A percentile compares a stretch with the other conserved stretches of the same genome.
phyloP scores from a whole-genome alignment of 192 early-diverging fungal genomes.

The Phlyctochytrium planicorne region DNA sequence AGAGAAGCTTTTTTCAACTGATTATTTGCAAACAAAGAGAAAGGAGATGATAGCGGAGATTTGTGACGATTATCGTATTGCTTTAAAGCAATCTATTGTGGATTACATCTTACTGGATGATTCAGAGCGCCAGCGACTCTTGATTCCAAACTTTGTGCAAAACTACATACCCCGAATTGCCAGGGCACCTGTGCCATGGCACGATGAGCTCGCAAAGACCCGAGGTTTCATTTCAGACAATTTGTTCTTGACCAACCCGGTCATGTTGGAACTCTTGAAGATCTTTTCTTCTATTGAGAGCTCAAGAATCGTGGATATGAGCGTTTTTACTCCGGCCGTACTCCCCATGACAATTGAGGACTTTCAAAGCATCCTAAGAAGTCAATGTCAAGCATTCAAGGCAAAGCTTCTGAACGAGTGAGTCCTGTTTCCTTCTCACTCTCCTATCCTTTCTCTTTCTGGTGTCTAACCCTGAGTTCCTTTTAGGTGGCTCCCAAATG shows the following conservation, averaged over 20 bases:
- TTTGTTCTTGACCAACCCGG: slow-evolving; percentile 56
- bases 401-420: slow-evolving; percentile 56
- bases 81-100: slow-evolving; percentile 51
- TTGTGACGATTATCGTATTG: slow-evolving; percentile 35
- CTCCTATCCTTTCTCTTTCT: too few relatives aligned
- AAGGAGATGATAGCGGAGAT: slow-evolving; percentile 42
- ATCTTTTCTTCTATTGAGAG: slow-evolving; percentile 44
- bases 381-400: slow-evolving; percentile 52
- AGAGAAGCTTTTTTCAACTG: slow-evolving; percentile 19
- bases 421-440: slow-evolving; percentile 10
- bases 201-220: slow-evolving; percentile 32
- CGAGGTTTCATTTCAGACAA: slow-evolving; percentile 45
- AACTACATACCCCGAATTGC: slow-evolving; percentile 41
- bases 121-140: slow-evolving; percentile 45
- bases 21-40: slow-evolving; percentile 28
- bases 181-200: slow-evolving; percentile 64
- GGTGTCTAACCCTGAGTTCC: not conserved
- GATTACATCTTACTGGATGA: slow-evolving; percentile 61
- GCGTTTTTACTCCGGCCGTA: slow-evolving; percentile 40
- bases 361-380: slow-evolving; percentile 53
- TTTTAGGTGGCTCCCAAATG: slow-evolving; percentile 58
- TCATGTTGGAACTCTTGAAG: slow-evolving; percentile 47
- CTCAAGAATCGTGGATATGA: slow-evolving; percentile 47
- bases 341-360: slow-evolving; percentile 59
- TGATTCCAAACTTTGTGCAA: slow-evolving; percentile 40